phyloP scores from a whole-genome alignment of 805 yeast species.

The Lipomyces mesembrius region DNA sequence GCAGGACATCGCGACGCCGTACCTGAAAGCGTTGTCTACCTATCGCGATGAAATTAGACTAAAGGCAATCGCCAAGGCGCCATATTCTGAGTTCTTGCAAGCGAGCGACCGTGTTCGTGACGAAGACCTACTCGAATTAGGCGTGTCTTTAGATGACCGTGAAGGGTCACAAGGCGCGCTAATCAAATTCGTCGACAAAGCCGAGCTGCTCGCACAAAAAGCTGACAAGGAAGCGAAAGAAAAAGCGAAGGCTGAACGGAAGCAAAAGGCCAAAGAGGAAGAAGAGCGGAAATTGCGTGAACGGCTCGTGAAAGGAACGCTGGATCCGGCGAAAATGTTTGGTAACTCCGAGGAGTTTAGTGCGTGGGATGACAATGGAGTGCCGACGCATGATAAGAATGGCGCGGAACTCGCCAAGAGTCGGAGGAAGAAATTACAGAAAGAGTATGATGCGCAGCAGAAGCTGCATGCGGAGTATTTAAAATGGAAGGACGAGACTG shows the following conservation, averaged over 20 bases:
- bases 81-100: slow-evolving; percentile 58
- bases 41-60: slow-evolving; percentile 84
- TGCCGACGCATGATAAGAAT: slow-evolving; percentile 73
- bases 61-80: slow-evolving; percentile 67
- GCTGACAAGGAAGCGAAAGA: slow-evolving; percentile 60
- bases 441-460: slow-evolving; percentile 78
- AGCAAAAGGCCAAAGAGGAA: slow-evolving; percentile 44
- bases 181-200: slow-evolving; percentile 81
- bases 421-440: slow-evolving; percentile 77
- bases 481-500: slow-evolving; percentile 17
- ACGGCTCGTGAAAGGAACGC: slow-evolving; percentile 71
- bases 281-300: slow-evolving; percentile 61
- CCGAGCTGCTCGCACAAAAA: slow-evolving; percentile 61
- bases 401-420: slow-evolving; percentile 90
- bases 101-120: slow-evolving; percentile 78
- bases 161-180: slow-evolving; percentile 66
- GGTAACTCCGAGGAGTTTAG: slow-evolving; percentile 55
- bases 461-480: slow-evolving; percentile 74
- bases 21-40: slow-evolving; percentile 70
- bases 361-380: slow-evolving; percentile 83
- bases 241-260: slow-evolving; percentile 62
- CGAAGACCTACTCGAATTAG: slow-evolving; percentile 69
- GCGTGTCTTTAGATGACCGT: slow-evolving; percentile 89
- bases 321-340: slow-evolving; percentile 76
- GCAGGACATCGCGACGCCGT: slow-evolving; percentile 81